These are phyloP conservation scores for Elsinoe arachidis DNA, from an alignment of 2,329 filamentous ascomycete genomes.

Conservation along the genomic window DNA sequence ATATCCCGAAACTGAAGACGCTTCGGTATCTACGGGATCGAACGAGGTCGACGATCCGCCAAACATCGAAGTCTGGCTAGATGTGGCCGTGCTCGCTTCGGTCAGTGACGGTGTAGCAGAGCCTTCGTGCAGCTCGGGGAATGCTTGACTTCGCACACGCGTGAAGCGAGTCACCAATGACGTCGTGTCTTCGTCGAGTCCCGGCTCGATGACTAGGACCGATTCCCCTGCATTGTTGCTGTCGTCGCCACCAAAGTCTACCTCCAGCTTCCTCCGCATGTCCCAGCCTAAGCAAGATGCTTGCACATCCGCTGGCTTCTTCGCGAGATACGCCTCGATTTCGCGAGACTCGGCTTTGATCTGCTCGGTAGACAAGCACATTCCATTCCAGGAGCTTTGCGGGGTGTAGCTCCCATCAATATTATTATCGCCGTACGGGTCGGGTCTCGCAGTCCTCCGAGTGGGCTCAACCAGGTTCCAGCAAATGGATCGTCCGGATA, in stretches of 20 bases:
- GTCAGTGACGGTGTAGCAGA: constrained; percentile 23
- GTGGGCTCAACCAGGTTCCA: constrained; percentile 78
- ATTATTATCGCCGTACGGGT: constrained; percentile 62
- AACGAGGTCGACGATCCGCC: constrained; percentile 33
- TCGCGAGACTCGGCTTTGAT: constrained; percentile 68
- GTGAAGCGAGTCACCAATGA: constrained; percentile 50
- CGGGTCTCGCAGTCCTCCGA: constrained; percentile 59
- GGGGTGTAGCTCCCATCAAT: constrained; percentile 69
- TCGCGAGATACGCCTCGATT: constrained; percentile 65
- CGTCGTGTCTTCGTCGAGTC: constrained; percentile 50
- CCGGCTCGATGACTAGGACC: constrained; percentile 65
- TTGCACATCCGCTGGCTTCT: constrained; percentile 69
- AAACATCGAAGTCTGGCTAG: constrained; percentile 40
- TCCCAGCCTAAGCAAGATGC: constrained; percentile 79
- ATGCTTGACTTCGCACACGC: constrained; percentile 40
- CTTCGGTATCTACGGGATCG: constrained; percentile 22
- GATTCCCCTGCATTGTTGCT: constrained; percentile 66
- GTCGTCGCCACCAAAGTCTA: constrained; percentile 82
- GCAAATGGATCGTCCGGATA: constrained; percentile 64
- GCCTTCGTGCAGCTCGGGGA: constrained; percentile 4
- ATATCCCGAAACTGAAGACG: constrained; percentile 19
- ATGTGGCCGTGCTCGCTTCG: constrained; percentile 19
- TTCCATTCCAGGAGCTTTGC: constrained; percentile 63
- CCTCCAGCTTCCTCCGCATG: constrained; percentile 75
- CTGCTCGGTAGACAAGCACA: constrained; percentile 63